Conservation (phyloP, 345 rosid species). For the Pelargonium nanum region DNA sequence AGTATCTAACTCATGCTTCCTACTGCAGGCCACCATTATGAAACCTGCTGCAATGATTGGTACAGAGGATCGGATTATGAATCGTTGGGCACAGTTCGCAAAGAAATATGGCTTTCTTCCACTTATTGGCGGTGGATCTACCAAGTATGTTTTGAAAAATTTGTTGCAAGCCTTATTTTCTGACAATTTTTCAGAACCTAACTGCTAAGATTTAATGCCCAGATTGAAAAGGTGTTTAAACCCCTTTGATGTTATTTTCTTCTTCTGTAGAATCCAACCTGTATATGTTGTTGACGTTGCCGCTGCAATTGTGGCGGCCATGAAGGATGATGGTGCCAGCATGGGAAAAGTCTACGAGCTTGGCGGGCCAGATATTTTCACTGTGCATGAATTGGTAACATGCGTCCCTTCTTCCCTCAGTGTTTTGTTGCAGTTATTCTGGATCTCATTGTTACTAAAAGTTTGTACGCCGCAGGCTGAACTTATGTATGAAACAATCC, state of each 20-base stretch:
- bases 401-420: conserved; percentile 8
- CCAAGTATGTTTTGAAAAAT: conserved; percentile 41
- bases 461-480: conserved; percentile 58
- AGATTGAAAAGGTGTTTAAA: background rate
- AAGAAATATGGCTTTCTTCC: conserved; percentile 77
- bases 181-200: background rate
- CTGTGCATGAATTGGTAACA: conserved; percentile 74
- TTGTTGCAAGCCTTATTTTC: background rate
- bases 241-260: background rate
- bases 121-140: conserved; percentile 75
- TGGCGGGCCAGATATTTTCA: conserved; percentile 91
- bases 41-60: conserved; percentile 91
- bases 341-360: conserved; percentile 90
- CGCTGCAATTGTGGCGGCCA: conserved; percentile 73
- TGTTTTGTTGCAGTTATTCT: conserved; percentile 9
- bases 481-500: conserved; percentile 74
- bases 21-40: conserved; percentile 80
- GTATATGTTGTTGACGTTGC: conserved; percentile 95
- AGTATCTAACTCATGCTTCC: conserved; percentile 4
- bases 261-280: conserved; percentile 78
- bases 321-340: conserved; percentile 86
- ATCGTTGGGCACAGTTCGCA: conserved; percentile 71
- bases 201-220: background rate
- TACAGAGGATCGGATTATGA: conserved; percentile 82
- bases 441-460: conserved; percentile 15